Percentiles rank a stretch among this genome's conserved stretches.
phyloP scores from a whole-genome alignment of 129 eudicot genomes.

The Daucus carota region DH1_v3.0 NC_030384.2:47037001-47037500 shows the following conservation, averaged over 20 bases:
- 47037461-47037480: neutral
- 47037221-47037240: neutral
- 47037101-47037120: slow-evolving; percentile 86
- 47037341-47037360: neutral
- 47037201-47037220: neutral
- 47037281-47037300: neutral
- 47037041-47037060: slow-evolving; percentile 99
- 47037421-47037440: neutral
- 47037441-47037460: neutral
- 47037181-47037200: neutral
- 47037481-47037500: neutral
- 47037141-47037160: neutral
- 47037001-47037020: slow-evolving; percentile 87
- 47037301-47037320: neutral
- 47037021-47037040: slow-evolving; percentile 89
- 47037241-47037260: neutral
- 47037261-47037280: neutral
- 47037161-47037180: neutral
- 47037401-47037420: neutral
- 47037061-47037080: slow-evolving; percentile 90
- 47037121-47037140: slow-evolving; percentile 51
- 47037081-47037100: slow-evolving; percentile 80
- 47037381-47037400: neutral
- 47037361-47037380: neutral
- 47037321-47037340: neutral